Evolutionary conservation across 2,329 filamentous ascomycete genomes (phyloP), one percentile per base, ranked within the genome.

Genomic region (Penicillium palitans): DNA sequence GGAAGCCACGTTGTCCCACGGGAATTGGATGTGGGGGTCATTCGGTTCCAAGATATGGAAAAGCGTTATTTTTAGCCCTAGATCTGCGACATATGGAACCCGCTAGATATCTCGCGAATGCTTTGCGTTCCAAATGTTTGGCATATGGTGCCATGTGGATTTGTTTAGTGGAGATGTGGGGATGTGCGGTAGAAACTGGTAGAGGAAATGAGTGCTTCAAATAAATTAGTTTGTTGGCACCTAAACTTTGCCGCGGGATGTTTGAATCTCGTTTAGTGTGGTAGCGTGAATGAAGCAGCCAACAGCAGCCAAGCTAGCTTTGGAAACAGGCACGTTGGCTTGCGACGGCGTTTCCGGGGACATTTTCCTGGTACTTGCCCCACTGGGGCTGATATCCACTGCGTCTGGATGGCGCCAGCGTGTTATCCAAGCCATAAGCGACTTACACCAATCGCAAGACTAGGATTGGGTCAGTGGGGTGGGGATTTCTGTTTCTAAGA

Each of bases 41-140:
- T 37, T 25, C 39, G 42, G 12, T 40, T 56, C 35, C 15, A n/a
- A 50, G 33, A 55, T 41, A 35, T 29, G 41, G 19, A 45, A 40
- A 33, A 35, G 52, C 52, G 61, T 60, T 68, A 69, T 63, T 67
- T 70, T 71, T 68, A 70, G 68, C 52, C 57, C 46, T 51, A 62
- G 61, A 66, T 68, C 60, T 59, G 56, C 51, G 37, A 61, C 17
- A 39, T 40, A 45, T 31, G 40, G 40, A 52, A 48, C 24, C 12
- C 29, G 46, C 24, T 44, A n/a, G 29, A 29, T 13, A 6, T 42
- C 25, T 25, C 2, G 31, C 31, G n/a, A 39, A 3, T 25, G 39
- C 12, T 27, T 41, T 35, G 15, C 35, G 29, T 45, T 25, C 53
- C 42, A 29, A 19, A 21, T 21, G 40, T 31, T 39, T 52, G 31